Base-by-base conservation (phyloP, 2,329 filamentous ascomycete species). In the Aspergillus jensenii region DNA sequence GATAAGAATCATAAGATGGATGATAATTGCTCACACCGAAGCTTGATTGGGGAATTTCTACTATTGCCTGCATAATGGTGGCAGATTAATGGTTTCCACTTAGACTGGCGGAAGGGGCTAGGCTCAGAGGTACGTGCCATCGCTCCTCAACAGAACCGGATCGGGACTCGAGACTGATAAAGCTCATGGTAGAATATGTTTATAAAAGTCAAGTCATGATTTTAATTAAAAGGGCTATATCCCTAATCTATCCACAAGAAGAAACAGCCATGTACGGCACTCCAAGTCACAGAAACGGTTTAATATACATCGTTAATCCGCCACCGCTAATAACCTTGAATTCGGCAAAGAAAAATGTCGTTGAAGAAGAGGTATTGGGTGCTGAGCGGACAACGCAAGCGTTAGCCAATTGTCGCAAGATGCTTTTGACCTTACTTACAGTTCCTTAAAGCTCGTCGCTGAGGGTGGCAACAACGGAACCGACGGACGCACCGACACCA, bases 381-480 rank as follows among this genome's bases (percentile, higher is more conserved):
- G 50, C 8, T 35, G 39, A 23, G 7, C 12, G 31, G 25, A 14
- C 27, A 11, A 25, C 6, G 6, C 0, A 21, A 43, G 7, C 7
- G 19, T 43, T 43, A 43, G 40, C 3, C 23, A 15, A 25, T 21
- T 25, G 14, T 31, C 21, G 25, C 25, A 27, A 48, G 6, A 12
- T 11, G 12, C 6, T 25, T 15, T 31, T 31, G 27, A 31, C 27
- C 27, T 31, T 31, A 52, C 52, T 55, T 35, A 56, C 52, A 49
- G 52, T 37, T 48, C 14, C 64, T 67, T 67, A 70, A 52, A 71
- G 63, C 61, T 67, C 69, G 23, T 59, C 12, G 33, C 62, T 65
- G 27, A 71, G 35, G 47, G 67, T 69, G 21, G 46, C 56, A 45
- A 62, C 54, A 33, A 72, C 54, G 21, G 47, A 25, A 40, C 71